phyloP scores from a whole-genome alignment of 331 rosid species.

The Malus hybrid region DNA sequence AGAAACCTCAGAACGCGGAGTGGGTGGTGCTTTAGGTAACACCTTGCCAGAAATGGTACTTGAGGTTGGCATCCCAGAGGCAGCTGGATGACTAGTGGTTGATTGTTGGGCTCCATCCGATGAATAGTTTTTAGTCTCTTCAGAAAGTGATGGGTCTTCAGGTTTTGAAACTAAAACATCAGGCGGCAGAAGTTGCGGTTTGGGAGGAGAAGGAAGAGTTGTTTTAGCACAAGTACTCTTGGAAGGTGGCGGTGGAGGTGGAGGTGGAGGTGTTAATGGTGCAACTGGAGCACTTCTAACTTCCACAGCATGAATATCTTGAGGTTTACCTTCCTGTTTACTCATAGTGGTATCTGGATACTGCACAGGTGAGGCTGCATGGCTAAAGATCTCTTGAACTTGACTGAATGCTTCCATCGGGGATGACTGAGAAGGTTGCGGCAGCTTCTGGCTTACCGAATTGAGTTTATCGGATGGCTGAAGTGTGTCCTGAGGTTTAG shows the following conservation, averaged over 20 bases:
- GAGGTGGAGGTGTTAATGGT: conserved; percentile 39
- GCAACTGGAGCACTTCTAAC: conserved; percentile 26
- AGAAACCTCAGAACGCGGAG: conserved; percentile 2
- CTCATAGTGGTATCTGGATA: background rate
- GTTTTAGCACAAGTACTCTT: conserved; percentile 7
- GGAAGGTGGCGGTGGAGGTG: conserved; percentile 21
- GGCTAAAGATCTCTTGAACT: conserved; percentile 7
- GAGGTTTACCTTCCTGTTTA: background rate
- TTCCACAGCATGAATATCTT: conserved; percentile 8
- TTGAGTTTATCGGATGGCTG: background rate
- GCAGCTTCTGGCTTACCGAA: background rate
- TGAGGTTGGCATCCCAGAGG: conserved; percentile 25
- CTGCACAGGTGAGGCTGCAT: background rate
- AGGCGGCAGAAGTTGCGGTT: conserved; percentile 16
- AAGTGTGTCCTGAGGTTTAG: background rate
- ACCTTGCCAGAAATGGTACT: conserved; percentile 14
- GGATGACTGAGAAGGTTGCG: conserved; percentile 17
- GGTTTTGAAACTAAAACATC: conserved; percentile 18
- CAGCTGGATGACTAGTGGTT: conserved; percentile 11
- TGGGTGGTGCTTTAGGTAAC: conserved; percentile 20
- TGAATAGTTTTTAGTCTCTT: conserved; percentile 22
- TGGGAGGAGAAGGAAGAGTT: conserved; percentile 33
- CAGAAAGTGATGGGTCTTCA: conserved; percentile 12
- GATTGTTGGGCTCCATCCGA: conserved; percentile 32
- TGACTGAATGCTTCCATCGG: background rate